phyloP scores from a whole-genome alignment of 2,329 filamentous ascomycete species.

The Penicillium sumatraense region DNA sequence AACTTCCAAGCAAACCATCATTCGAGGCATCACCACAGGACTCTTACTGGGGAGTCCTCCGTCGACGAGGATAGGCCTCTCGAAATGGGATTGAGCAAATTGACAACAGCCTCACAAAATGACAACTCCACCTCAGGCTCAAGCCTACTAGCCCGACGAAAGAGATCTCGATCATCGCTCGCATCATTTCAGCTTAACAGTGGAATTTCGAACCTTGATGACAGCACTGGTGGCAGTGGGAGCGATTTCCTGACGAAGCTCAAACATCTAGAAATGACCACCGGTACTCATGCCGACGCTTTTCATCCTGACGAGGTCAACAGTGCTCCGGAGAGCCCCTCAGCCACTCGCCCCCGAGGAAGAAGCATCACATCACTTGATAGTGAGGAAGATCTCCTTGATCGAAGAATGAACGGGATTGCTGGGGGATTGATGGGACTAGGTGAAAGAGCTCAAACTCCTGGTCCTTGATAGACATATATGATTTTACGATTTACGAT shows the following conservation, averaged over 20 bases:
- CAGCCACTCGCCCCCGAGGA: conserved; percentile 29
- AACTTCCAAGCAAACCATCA: conserved; percentile 15
- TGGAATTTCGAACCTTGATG: conserved; percentile 14
- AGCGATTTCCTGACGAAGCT: conserved; percentile 27
- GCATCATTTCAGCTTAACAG: conserved; percentile 16
- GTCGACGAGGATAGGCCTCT: conserved; percentile 81
- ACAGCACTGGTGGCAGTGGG: conserved; percentile 11
- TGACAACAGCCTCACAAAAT: conserved; percentile 33
- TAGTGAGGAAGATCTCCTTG: conserved; percentile 62
- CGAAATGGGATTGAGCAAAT: conserved; percentile 71
- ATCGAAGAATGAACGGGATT: conserved; percentile 60
- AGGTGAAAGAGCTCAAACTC: conserved; percentile 40
- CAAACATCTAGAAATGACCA: conserved; percentile 18
- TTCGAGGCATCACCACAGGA: conserved; percentile 51
- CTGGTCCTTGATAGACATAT: conserved; percentile 28
- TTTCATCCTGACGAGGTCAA: conserved; percentile 22
- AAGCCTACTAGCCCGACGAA: conserved; percentile 14
- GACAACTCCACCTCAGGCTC: conserved; percentile 9
- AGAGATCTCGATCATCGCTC: conserved; percentile 23
- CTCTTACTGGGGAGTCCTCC: conserved; percentile 62
- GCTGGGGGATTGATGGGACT: conserved; percentile 57
- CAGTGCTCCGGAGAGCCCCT: conserved; percentile 26
- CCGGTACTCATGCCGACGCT: conserved; percentile 15
- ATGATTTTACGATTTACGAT: conserved; percentile 12
- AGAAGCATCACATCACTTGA: conserved; percentile 58